Evolutionary conservation across 805 yeast genomes (phyloP), one percentile per base, ranked within the genome.

Genomic region (Barnettozyma sp.): DNA sequence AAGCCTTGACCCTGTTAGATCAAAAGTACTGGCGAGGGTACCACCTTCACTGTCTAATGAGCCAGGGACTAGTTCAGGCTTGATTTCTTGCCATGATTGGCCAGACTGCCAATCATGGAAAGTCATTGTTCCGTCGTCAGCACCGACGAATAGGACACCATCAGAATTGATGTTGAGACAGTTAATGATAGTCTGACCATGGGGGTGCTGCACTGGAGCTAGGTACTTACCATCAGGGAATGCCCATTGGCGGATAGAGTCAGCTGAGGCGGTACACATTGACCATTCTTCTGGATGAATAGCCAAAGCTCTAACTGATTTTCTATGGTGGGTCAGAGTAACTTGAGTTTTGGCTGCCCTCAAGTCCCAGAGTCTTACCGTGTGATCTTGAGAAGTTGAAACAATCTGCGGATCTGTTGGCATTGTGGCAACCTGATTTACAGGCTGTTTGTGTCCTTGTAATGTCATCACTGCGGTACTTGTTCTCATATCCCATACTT

Each of bases 401-500:
- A 90, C 62, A 2, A 92, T 65, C 56, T 92, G 97, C 1, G 97
- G 97, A 41, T 85, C 94, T 2, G 74, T 74, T 1, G 74, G 66
- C 34, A 82, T 78, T 38, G 86, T 67, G 24, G 63, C 65, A 2
- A 92, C 81, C 33, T 78, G 66, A 37, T 80, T 79, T 5, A 92
- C 73, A 12, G 92, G 80, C 26, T 74, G 71, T 42, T 76, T 71
- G 58, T 92, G 98, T 0, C 97, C 97, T 3, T 78, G 65, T 25
- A 92, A 62, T 1, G 82, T 82, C 69, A 80, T 79, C 1, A 83
- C 79, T 12, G 88, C 78, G 3, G 71, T 60, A 31, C 86, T 66
- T 0, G 94, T 74, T 40, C 98, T 68, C 38, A 92, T 79, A 58
- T 92, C 99, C 99, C 99, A 92, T 5, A 87, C 81, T 36, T 94